A percentile compares a stretch with the other conserved stretches of the same genome.
Conservation (phyloP, 192 early-diverging fungal species). For the Mortierella claussenii region DNA sequence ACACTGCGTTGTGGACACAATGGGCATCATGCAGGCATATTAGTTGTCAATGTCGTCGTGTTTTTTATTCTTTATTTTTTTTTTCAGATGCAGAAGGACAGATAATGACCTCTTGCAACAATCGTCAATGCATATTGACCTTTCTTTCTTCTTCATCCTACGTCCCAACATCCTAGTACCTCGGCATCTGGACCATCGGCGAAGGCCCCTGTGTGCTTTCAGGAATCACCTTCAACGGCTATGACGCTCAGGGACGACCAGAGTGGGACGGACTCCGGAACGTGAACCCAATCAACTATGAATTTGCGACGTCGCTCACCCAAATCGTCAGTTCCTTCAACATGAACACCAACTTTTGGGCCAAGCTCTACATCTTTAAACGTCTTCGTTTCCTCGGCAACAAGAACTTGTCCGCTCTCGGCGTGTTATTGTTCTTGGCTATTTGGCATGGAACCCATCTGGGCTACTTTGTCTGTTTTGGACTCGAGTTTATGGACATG, state of each 20-base stretch:
- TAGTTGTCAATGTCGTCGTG: background rate
- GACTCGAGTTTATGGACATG: constrained; percentile 67
- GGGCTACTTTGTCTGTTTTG: constrained; percentile 68
- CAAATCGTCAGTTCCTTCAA: constrained; percentile 69
- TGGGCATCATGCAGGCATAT: too few species aligned
- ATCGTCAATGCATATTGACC: too few species aligned
- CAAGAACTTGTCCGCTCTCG: constrained; percentile 62
- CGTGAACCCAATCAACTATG: constrained; percentile 58
- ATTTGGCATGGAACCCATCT: constrained; percentile 70
- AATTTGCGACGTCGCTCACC: constrained; percentile 61
- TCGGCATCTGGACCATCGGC: constrained; percentile 69
- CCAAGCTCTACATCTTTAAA: constrained; percentile 72
- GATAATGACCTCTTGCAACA: too few species aligned
- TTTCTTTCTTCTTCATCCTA: background rate
- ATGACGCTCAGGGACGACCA: constrained; percentile 53
- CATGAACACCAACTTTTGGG: constrained; percentile 74
- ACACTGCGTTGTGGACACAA: background rate
- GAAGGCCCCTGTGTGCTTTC: constrained; percentile 67
- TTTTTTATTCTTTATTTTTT: constrained; percentile 1
- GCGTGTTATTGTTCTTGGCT: constrained; percentile 64
- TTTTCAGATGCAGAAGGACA: too few species aligned
- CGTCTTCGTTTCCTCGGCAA: constrained; percentile 65
- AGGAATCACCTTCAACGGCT: constrained; percentile 69
- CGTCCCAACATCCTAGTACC: constrained; percentile 52
- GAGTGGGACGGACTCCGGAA: constrained; percentile 67